phyloP scores from a whole-genome alignment of 169 alveolate species.

The Plasmodium ovale region DNA sequence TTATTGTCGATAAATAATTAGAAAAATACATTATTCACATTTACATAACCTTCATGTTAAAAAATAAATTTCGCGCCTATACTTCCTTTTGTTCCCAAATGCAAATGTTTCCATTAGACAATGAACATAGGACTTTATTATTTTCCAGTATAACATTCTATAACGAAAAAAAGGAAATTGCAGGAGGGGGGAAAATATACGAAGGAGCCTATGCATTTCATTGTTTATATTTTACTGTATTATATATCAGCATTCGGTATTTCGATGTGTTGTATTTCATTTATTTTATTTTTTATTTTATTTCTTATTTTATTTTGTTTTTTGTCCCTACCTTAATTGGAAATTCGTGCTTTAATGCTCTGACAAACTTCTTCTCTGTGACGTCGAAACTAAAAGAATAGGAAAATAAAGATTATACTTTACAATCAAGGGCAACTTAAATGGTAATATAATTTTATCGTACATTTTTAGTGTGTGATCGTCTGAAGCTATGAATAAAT shows the following conservation, averaged over 20 bases:
- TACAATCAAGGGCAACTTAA: conserved; percentile 8
- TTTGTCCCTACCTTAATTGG: conserved; percentile 66
- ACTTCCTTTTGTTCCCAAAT: conserved; percentile 38
- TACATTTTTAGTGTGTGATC: conserved; percentile 73
- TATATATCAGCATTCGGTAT: too few species aligned
- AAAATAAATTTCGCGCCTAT: neutral
- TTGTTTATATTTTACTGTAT: too few species aligned
- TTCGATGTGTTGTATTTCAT: neutral
- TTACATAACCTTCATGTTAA: neutral
- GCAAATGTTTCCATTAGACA: conserved; percentile 42
- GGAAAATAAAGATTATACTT: conserved; percentile 11
- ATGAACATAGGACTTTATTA: conserved; percentile 44
- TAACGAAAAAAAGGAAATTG: conserved; percentile 21
- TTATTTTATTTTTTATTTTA: too few species aligned
- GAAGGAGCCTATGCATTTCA: too few species aligned
- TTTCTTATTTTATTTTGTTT: conserved; percentile 22
- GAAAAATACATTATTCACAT: conserved; percentile 1
- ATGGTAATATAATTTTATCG: conserved; percentile 21
- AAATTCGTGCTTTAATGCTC: conserved; percentile 68
- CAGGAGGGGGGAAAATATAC: too few species aligned
- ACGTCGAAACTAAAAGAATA: conserved; percentile 48
- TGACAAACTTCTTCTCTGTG: conserved; percentile 52
- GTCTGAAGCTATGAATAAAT: conserved; percentile 75
- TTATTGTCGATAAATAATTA: too few species aligned
- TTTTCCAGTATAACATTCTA: conserved; percentile 58